These are phyloP conservation scores for Eucalyptus brandiana DNA, from an alignment of 345 rosid genomes.

Conservation along the genomic window DNA sequence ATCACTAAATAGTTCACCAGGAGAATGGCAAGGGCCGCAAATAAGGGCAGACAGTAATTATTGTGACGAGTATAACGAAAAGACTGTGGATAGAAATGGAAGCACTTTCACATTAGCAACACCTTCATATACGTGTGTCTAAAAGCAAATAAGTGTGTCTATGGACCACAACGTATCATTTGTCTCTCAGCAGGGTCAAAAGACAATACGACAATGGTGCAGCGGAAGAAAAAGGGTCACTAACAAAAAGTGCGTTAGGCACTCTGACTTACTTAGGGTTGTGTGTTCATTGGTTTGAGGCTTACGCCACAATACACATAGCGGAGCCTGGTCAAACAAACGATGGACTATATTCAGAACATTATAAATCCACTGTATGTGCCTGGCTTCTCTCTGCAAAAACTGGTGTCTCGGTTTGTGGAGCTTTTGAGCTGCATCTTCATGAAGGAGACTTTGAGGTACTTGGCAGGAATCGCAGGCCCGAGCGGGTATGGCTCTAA, in stretches of 20 bases:
- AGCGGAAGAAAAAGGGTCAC: background rate
- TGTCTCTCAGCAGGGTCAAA: background rate
- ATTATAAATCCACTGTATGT: conserved; percentile 3
- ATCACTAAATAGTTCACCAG: background rate
- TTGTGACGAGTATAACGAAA: background rate
- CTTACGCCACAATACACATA: background rate
- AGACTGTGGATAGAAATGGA: background rate
- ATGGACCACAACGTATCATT: background rate
- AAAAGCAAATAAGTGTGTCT: background rate
- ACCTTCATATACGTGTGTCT: background rate
- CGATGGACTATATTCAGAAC: background rate
- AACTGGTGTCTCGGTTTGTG: conserved; percentile 4
- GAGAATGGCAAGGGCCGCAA: background rate
- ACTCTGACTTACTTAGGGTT: background rate
- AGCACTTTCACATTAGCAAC: background rate
- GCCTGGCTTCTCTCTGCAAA: conserved; percentile 1
- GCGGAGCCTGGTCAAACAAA: background rate
- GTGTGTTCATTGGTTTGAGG: background rate
- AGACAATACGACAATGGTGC: background rate
- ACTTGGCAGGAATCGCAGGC: conserved; percentile 90
- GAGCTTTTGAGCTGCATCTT: background rate
- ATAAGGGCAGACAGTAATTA: background rate
- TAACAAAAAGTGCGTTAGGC: background rate
- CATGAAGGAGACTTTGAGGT: conserved; percentile 74
- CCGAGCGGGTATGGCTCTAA: conserved; percentile 94